Percentiles rank a stretch among this genome's conserved stretches.
Evolutionary conservation across 495 filamentous ascomycete genomes (phyloP).

Genomic region (Friedmanniomyces simplex): DNA sequence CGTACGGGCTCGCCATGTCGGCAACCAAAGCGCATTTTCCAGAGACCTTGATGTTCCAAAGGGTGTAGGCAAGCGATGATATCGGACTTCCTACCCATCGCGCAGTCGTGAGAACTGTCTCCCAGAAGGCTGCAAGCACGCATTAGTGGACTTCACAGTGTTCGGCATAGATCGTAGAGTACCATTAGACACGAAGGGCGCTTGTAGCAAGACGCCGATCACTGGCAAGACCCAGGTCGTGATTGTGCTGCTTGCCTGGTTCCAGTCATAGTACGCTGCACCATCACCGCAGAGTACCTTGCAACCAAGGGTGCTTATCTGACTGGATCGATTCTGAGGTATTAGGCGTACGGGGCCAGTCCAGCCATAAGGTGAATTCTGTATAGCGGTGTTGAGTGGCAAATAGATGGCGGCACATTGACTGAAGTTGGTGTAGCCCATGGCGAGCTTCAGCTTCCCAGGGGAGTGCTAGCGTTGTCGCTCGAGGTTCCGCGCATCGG

Average conservation of each 20-base stretch:
- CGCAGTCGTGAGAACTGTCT: constrained; percentile 29
- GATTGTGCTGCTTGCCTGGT: constrained; percentile 29
- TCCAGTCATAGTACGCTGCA: constrained; percentile 28
- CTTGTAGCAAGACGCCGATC: constrained; percentile 37
- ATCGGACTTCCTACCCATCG: constrained; percentile 37
- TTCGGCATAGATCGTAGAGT: neutral
- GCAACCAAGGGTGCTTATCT: constrained; percentile 26
- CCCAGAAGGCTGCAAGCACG: constrained; percentile 17
- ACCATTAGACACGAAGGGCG: constrained; percentile 38
- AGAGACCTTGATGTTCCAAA: constrained; percentile 41
- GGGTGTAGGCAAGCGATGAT: constrained; percentile 31
- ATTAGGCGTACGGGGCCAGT: constrained; percentile 18
- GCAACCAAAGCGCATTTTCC: constrained; percentile 38
- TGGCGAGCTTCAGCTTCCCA: neutral
- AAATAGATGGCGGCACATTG: neutral
- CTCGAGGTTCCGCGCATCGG: neutral
- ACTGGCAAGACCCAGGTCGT: constrained; percentile 40
- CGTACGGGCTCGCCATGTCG: constrained; percentile 35
- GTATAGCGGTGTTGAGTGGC: neutral
- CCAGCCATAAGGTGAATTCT: constrained; percentile 14
- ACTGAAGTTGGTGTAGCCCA: constrained; percentile 7
- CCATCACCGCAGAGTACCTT: constrained; percentile 26
- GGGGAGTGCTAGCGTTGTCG: neutral
- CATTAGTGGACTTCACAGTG: neutral
- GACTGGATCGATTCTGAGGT: constrained; percentile 13